Evolutionary conservation across 768 basidiomycete genomes (phyloP).

Genomic region (Boletus sp.): DNA sequence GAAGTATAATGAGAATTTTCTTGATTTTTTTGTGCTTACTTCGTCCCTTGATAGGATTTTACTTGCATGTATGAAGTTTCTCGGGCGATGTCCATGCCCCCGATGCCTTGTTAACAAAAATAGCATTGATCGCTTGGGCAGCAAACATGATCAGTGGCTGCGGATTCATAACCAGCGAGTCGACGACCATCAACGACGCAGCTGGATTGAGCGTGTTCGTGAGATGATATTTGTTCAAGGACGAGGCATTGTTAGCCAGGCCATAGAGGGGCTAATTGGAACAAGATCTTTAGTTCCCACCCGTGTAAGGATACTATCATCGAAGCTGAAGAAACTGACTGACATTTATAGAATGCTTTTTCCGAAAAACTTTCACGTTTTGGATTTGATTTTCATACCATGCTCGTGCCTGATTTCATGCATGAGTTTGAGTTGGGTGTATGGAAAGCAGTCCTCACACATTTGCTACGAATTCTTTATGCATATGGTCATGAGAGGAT

Average conservation of each 20-base stretch:
- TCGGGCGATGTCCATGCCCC: conserved; percentile 21
- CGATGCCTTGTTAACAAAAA: conserved; percentile 2
- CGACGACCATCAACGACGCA: background rate
- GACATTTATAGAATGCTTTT: conserved; percentile 31
- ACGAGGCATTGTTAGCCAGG: background rate
- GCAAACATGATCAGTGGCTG: background rate
- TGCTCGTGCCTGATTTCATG: conserved; percentile 27
- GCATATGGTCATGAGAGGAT: background rate
- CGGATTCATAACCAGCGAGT: background rate
- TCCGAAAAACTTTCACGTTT: conserved; percentile 15
- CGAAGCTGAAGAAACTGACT: no score
- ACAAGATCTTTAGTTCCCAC: background rate
- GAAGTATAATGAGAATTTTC: conserved; percentile 23
- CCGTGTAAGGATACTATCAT: background rate
- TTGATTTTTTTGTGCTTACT: background rate
- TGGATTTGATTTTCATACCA: conserved; percentile 25
- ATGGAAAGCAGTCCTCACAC: conserved; percentile 24
- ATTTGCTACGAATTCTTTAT: conserved; percentile 1
- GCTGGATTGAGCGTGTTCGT: background rate
- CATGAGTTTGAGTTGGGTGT: conserved; percentile 21
- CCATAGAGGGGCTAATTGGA: background rate
- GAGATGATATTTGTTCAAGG: background rate
- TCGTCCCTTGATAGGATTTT: conserved; percentile 8
- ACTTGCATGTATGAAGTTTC: conserved; percentile 19
- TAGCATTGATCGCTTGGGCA: background rate